Evolutionary conservation across 2,329 filamentous ascomycete genomes (phyloP), one percentile per base, ranked within the genome.

Genomic region (Clarireedia paspali): DNA sequence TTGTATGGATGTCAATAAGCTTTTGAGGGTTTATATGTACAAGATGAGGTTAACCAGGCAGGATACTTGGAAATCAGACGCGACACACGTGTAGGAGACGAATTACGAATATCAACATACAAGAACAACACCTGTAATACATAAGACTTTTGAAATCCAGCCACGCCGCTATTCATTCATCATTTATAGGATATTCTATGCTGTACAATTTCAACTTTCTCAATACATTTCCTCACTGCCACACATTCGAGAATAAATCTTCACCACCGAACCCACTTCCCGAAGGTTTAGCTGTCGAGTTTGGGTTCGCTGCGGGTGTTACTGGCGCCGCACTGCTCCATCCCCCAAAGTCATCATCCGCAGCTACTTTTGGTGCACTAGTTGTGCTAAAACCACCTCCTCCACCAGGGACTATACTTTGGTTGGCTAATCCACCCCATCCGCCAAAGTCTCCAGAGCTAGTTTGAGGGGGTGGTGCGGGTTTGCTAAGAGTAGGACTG

Each of bases 161-260:
- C 39, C 15, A 42, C n/a, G 39, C 39, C 9, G 39, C 27, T 23
- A 50, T 46, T 45, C 12, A 38, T 20, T 7, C 47, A 34, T 27
- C 26, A 57, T 50, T 48, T 36, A 40, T 57, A 36, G 47, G 51
- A 50, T 55, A 57, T 17, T 56, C 59, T 54, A 54, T 49, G 45
- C 48, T 42, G 9, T 42, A n/a, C 3, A 20, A 42, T 42, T 20
- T 4, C 39, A 20, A 2, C 20, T 17, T 20, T 20, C 42, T 5
- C 6, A 10, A 20, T 12, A 5, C 42, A 5, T 46, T 24, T 48
- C 52, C 64, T 74, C 60, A 96, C 74, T 91, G 82, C 92, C 92
- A 97, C 50, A 97, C 92, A 71, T 97, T 97, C 34, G 87, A 91
- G 72, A 97, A 97, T 66, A 97, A 71, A 74, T 97, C 92, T 62